Evolutionary conservation across 106 monocot species (phyloP), one percentile per base, ranked within the genome.

Genomic region (Phalaenopsis aphrodite): DNA sequence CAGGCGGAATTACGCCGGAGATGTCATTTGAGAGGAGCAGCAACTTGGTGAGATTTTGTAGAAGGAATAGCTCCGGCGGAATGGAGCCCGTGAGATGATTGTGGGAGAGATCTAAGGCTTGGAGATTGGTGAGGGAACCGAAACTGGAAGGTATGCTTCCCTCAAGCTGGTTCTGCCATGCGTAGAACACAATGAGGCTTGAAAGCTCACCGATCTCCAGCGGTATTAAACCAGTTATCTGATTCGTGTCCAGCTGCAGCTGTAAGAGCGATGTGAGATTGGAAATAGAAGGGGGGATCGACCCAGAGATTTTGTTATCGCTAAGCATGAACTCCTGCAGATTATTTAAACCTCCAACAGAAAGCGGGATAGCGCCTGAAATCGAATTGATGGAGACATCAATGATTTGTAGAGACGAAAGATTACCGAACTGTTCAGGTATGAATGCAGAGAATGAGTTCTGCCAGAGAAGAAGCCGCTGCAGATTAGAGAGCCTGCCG

Each of bases 371-470:
- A 43, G 55, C 89, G 36, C 97, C 94, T 49, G 97, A 94, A 80
- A 98, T 94, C 83, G 97, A 86, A 64, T 98, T 98, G 72, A 98
- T 94, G 75, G 97, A 98, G 39, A 98, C 85, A 73, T 98, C 97
- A 72, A 98, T 82, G 75, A 90, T 81, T 56, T 72, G 80, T 8
- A 98, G 86, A 4, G 87, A 79, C 5, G 88, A 84, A 39, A 94
- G 85, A 78, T 88, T 89, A 52, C 97, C 94, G 47, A 92, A 85
- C 3, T 85, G 58, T 23, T 88, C 88, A 0, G 97, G 97, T 41
- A 98, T 90, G 21, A 85, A 79, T 2, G 90, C 92, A 24, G 86
- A 82, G 56, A 98, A 67, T 6, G 85, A 81, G 83, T 98, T 98
- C 88, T 92, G 94, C 97, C 97, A 98, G 3, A 98, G 84, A 19